Evolutionary conservation across 2,329 filamentous ascomycete genomes (phyloP).

Genomic region (Penicillium sp.): DNA sequence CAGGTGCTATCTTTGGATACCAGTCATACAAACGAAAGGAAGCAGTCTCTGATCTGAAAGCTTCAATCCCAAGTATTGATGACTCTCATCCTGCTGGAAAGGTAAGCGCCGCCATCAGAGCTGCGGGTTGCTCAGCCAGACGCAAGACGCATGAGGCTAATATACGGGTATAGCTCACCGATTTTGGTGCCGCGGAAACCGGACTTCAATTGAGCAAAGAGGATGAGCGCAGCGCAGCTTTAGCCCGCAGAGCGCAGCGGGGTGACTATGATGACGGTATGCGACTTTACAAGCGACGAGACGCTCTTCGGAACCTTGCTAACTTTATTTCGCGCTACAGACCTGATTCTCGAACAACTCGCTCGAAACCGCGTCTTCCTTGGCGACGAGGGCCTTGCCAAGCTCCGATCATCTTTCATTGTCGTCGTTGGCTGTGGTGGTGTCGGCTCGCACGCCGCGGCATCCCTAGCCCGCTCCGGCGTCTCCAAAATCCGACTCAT

Average conservation of each 20-base stretch:
- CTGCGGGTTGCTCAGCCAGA: background rate
- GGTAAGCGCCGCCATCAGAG: conserved; percentile 34
- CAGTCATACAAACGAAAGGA: conserved; percentile 58
- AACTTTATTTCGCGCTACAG: conserved; percentile 42
- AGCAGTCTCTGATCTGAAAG: conserved; percentile 59
- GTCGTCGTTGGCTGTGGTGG: conserved; percentile 91
- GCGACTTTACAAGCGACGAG: background rate
- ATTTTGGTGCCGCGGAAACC: conserved; percentile 47
- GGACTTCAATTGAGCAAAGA: conserved; percentile 46
- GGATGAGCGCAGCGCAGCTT: conserved; percentile 59
- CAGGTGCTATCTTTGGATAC: conserved; percentile 57
- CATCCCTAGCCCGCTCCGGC: conserved; percentile 84
- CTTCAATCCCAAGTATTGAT: conserved; percentile 60
- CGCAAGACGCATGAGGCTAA: conserved; percentile 32
- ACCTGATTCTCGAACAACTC: conserved; percentile 90
- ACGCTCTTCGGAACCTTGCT: background rate
- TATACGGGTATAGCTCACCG: conserved; percentile 48
- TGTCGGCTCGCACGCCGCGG: conserved; percentile 87
- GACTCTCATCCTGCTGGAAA: conserved; percentile 53
- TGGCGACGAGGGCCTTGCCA: conserved; percentile 74
- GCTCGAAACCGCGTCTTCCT: conserved; percentile 92
- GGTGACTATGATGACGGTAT: conserved; percentile 66
- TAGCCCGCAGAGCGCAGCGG: conserved; percentile 61
- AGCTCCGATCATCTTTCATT: conserved; percentile 79
- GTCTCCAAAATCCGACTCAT: conserved; percentile 85